Conservation (phyloP, 2,329 filamentous ascomycete species). For the Arthrobotrys iridis region DNA sequence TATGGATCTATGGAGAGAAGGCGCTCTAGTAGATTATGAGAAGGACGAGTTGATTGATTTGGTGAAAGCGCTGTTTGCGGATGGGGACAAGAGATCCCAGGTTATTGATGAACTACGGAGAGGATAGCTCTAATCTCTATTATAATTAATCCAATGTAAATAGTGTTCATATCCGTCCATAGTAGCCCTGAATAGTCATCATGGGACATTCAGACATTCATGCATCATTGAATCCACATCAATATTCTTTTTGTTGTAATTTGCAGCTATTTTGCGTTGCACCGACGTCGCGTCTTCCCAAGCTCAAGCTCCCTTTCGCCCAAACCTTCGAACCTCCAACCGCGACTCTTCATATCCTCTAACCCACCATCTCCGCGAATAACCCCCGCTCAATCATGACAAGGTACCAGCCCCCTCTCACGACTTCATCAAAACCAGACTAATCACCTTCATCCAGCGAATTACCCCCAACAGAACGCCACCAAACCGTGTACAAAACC, state of each 20-base stretch:
- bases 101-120: slow-evolving; percentile 57
- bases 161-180: background rate
- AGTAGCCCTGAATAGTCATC: no score
- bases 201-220: no score
- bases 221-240: background rate
- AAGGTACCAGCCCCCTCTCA: slow-evolving; percentile 12
- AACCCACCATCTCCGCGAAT: background rate
- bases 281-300: slow-evolving; percentile 37
- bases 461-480: slow-evolving; percentile 36
- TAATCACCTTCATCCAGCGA: slow-evolving; percentile 10
- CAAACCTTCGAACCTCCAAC: background rate
- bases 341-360: slow-evolving; percentile 4
- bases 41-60: slow-evolving; percentile 57
- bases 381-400: slow-evolving; percentile 26
- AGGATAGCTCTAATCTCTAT: slow-evolving; percentile 2
- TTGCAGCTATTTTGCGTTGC: slow-evolving; percentile 17
- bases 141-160: background rate
- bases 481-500: slow-evolving; percentile 51
- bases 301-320: background rate
- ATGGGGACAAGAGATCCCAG: slow-evolving; percentile 56
- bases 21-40: slow-evolving; percentile 55
- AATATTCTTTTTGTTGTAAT: slow-evolving; percentile 5
- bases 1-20: slow-evolving; percentile 57
- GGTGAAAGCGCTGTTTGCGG: slow-evolving; percentile 57
- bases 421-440: background rate